phyloP scores from a whole-genome alignment of 2,329 filamentous ascomycete species.

The Dactylellina sp. region DNA sequence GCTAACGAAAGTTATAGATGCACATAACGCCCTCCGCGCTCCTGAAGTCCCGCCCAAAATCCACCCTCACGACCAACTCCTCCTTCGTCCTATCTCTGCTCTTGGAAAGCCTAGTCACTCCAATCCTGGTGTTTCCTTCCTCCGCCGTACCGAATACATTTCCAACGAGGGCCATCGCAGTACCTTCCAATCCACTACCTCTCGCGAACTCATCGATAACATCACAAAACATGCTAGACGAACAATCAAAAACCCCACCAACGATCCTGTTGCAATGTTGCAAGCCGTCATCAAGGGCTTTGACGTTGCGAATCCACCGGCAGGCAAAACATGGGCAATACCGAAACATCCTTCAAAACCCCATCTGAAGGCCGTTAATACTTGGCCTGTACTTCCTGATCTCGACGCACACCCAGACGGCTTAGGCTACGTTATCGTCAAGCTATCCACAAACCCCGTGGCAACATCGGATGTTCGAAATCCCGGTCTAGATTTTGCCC shows the following conservation, averaged over 20 bases:
- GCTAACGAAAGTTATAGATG: conserved; percentile 58
- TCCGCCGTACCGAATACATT: conserved; percentile 96
- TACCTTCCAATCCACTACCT: conserved; percentile 68
- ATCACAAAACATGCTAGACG: conserved; percentile 66
- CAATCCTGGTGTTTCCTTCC: conserved; percentile 80
- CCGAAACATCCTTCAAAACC: conserved; percentile 60
- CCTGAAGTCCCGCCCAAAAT: conserved; percentile 76
- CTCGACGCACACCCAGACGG: conserved; percentile 77
- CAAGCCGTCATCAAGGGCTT: conserved; percentile 69
- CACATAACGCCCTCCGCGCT: conserved; percentile 79
- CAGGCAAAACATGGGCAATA: conserved; percentile 60
- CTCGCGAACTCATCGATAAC: conserved; percentile 68
- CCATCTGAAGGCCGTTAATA: conserved; percentile 70
- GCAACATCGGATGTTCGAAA: conserved; percentile 68
- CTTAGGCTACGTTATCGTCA: conserved; percentile 76
- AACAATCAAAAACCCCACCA: conserved; percentile 61
- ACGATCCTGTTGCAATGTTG: conserved; percentile 69
- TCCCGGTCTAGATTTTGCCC: conserved; percentile 70
- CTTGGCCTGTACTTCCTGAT: conserved; percentile 74
- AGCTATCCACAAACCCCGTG: conserved; percentile 75
- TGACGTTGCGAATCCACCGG: conserved; percentile 69
- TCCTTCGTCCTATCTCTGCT: conserved; percentile 84
- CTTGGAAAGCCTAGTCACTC: conserved; percentile 84
- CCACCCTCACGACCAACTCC: conserved; percentile 84
- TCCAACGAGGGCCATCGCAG: conserved; percentile 69